Evolutionary conservation across 768 basidiomycete species (phyloP), one percentile per base, ranked within the genome.

Genomic region (Lepiota brunneoincarnata): DNA sequence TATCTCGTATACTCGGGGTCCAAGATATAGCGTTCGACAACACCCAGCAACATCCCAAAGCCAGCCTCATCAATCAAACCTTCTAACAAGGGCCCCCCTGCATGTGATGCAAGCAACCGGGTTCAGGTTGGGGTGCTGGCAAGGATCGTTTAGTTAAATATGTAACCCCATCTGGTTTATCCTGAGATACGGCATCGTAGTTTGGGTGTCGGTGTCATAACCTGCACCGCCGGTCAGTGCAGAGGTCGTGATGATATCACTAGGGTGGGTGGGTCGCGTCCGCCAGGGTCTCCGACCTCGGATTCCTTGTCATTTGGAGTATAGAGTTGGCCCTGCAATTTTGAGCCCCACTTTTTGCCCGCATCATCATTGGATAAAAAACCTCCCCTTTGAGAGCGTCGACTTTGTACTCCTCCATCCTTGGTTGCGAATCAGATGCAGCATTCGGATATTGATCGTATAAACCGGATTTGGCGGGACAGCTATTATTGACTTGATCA

Each of bases 21-120:
- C 38, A 58, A 26, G 18, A 59, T 49, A 49, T 67, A 72, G 43
- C 67, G 65, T 51, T 76, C 75, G 15, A 73, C 64, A 3, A 72
- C 65, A 12, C 68, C 70, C 47, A 77, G 60, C 28, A 77, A 48
- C 71, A 76, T 75, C 43, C 62, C 65, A 55, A 71, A 70, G 38
- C 61, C 69, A 42, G 70, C 64, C 34, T 75, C 72, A 63, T 76
- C 74, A 39, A 72, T 56, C 45, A 64, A 44, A 42, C 41, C 54
- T 26, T 26, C 56, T 34, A 23, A 17, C 12, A 35, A 20, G 34
- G 38, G n/a, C 28, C 34, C 21, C 39, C 26, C 28, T 39, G 15
- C 12, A 54, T 41, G 45, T 28, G 44, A 45, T 46, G 44, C 26
- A 31, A 23, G 26, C 51, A 36, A 21, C 41, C 43, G 20, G 36